A percentile compares a stretch with the other conserved stretches of the same genome.
Evolutionary conservation across 2,329 filamentous ascomycete species (phyloP).

Genomic region (Ascochyta viciae-villosae): DNA sequence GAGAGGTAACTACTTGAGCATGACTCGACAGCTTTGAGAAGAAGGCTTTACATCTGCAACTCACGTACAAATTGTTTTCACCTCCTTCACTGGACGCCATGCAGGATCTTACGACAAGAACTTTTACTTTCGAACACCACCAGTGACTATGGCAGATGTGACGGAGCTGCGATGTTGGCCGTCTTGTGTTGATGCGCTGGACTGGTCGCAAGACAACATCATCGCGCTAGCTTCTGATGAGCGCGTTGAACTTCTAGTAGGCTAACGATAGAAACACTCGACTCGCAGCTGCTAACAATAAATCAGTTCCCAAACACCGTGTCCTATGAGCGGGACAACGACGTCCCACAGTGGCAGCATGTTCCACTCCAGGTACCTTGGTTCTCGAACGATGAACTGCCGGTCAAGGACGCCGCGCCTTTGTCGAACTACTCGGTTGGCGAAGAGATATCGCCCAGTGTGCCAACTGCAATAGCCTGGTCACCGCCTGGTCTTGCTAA

Average conservation of each 20-base stretch:
- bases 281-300: slow-evolving; percentile 5
- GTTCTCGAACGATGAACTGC: slow-evolving; percentile 60
- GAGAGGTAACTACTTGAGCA: background rate
- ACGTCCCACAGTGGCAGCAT: slow-evolving; percentile 46
- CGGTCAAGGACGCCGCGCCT: slow-evolving; percentile 54
- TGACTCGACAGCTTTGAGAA: background rate
- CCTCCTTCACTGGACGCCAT: background rate
- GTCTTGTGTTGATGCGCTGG: slow-evolving; percentile 59
- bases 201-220: slow-evolving; percentile 66
- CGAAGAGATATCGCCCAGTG: slow-evolving; percentile 63
- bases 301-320: slow-evolving; percentile 45
- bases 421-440: slow-evolving; percentile 62
- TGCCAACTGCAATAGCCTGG: slow-evolving; percentile 61
- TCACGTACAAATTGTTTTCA: background rate
- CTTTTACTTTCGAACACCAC: background rate
- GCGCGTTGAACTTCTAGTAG: slow-evolving; percentile 60
- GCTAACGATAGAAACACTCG: background rate
- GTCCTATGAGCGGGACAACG: slow-evolving; percentile 35
- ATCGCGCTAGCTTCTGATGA: slow-evolving; percentile 65
- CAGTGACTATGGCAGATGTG: slow-evolving; percentile 40
- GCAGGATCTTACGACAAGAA: background rate
- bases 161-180: slow-evolving; percentile 55
- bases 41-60: background rate
- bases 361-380: slow-evolving; percentile 57
- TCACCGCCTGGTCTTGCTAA: slow-evolving; percentile 63